phyloP scores from a whole-genome alignment of 352 stramenopile genomes.

The Phytophthora chlamydospora region DNA sequence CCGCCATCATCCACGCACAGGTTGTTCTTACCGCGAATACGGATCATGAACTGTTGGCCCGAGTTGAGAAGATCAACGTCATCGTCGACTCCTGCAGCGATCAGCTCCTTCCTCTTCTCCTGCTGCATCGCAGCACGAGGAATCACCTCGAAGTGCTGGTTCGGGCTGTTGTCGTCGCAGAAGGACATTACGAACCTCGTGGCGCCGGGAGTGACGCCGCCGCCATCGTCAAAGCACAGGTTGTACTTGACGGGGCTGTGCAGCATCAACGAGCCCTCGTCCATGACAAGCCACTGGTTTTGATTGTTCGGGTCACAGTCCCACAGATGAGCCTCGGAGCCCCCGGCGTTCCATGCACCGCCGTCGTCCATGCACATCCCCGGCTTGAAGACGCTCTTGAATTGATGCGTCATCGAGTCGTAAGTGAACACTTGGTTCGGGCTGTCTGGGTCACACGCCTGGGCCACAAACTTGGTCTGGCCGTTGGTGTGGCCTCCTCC shows the following conservation, averaged over 20 bases:
- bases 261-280: slow-evolving; percentile 31
- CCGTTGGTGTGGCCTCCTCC: slow-evolving; percentile 24
- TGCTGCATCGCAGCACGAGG: slow-evolving; percentile 12
- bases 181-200: slow-evolving; percentile 17
- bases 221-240: slow-evolving; percentile 42
- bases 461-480: slow-evolving; percentile 23
- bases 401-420: slow-evolving; percentile 16
- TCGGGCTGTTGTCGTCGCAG: slow-evolving; percentile 15
- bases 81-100: slow-evolving; percentile 25
- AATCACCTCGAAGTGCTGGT: slow-evolving; percentile 46
- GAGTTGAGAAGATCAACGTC: slow-evolving; percentile 23
- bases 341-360: slow-evolving; percentile 8
- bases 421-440: slow-evolving; percentile 45
- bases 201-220: slow-evolving; percentile 5
- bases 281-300: slow-evolving; percentile 31
- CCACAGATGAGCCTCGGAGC: slow-evolving; percentile 10
- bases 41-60: slow-evolving; percentile 24
- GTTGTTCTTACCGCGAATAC: slow-evolving; percentile 29
- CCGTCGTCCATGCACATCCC: slow-evolving; percentile 17
- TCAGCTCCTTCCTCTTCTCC: slow-evolving; percentile 19
- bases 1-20: slow-evolving; percentile 43
- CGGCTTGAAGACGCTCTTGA: slow-evolving; percentile 9
- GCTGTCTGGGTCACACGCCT: slow-evolving; percentile 35
- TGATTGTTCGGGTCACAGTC: slow-evolving; percentile 16
- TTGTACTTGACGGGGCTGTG: slow-evolving; percentile 30